Percentiles rank a stretch among this genome's conserved stretches.
These are phyloP conservation scores for Suaeda aralocaspica DNA, from an alignment of 148 eudicot species.

Conservation along the genomic window DNA sequence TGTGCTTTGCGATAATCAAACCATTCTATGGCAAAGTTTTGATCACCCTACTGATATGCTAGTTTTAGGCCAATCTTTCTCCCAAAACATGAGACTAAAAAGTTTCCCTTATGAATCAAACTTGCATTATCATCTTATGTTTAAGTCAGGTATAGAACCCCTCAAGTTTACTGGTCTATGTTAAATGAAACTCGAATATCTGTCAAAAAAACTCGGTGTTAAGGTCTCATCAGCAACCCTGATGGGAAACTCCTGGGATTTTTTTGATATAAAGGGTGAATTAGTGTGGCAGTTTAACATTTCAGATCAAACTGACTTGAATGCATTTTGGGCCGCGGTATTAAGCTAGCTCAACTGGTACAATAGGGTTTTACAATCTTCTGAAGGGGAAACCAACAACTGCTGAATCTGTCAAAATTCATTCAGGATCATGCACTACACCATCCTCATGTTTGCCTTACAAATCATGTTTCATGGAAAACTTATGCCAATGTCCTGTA, in stretches of 20 bases:
- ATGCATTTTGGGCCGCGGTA: constrained; percentile 1
- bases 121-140: constrained; percentile 3
- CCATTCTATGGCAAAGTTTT: constrained; percentile 6
- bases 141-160: constrained; percentile 9
- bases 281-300: constrained; percentile 6
- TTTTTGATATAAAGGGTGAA: neutral
- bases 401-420: neutral
- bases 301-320: neutral
- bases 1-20: neutral
- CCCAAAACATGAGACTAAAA: neutral
- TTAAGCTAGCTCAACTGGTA: neutral
- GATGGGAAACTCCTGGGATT: constrained; percentile 2
- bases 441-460: constrained; percentile 2
- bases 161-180: constrained; percentile 7
- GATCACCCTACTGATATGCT: constrained; percentile 16
- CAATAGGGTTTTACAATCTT: constrained; percentile 10
- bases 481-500: constrained; percentile 9
- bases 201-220: neutral
- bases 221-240: neutral
- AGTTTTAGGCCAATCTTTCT: neutral
- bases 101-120: constrained; percentile 2
- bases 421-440: constrained; percentile 4
- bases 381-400: neutral
- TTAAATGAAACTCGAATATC: constrained; percentile 5
- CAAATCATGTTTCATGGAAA: constrained; percentile 7